Base-by-base conservation (phyloP, 108 stramenopile species). In the Aurantiochytrium sp. region DNA sequence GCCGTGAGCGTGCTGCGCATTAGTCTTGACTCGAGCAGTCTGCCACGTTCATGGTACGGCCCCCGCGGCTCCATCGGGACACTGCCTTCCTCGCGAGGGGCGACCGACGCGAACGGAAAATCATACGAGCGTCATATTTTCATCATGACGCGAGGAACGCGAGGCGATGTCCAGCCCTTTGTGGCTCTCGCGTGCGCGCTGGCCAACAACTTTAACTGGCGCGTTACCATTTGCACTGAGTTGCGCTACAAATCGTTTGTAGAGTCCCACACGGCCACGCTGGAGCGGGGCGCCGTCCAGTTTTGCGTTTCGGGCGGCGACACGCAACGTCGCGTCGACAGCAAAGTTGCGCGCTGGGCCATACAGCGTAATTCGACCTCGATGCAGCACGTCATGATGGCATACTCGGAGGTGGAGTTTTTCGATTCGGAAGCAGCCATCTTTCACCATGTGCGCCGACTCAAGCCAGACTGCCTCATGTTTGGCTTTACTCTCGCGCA, bases 91-190 rank as follows among this genome's bases (percentile, higher is more conserved):
- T 8, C 14, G 16, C 55, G 14, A 16, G 14, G 55, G 0, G 14
- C 55, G 14, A 57, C 76, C 12, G 49, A 43, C 12, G 6, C 10
- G 12, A 23, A 83, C 49, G 3, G 23, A 12, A 23, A 12, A 55
- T 0, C 19, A 12, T 83, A 28, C 51, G 76, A 83, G 45, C 12
- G 51, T 12, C 76, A 83, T 45, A 3, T 90, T 44, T 21, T 90
- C 47, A 28, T 51, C 72, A 10, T 87, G 25, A 88, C 89, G 16
- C 28, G 89, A 5, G 89, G 89, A 4, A 90, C 89, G 8, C 58
- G 89, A 4, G 89, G 89, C 35, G 89, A 90, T 45, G 76, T 90
- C 29, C 76, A 90, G 87, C 89, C 89, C 0, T 90, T 87, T 59
- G 29, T 90, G 19, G 58, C 88, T 6, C 60, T 90, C 5, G 89